A percentile compares a stretch with the other conserved stretches of the same genome.
Conservation (phyloP, 2,329 filamentous ascomycete genomes). For the Escovopsis sp. region DNA sequence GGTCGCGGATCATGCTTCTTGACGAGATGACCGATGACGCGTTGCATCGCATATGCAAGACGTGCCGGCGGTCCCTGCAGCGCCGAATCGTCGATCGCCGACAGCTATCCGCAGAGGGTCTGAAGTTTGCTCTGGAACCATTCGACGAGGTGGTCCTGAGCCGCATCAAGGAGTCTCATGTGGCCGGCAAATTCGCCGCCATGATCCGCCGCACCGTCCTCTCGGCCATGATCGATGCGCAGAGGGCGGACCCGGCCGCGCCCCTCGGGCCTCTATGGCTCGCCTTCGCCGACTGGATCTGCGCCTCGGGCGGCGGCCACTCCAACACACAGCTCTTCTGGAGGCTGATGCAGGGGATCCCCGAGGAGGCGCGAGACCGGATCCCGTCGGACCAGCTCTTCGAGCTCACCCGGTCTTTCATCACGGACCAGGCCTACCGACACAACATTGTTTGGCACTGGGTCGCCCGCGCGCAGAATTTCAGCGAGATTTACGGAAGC, state of each 20-base stretch:
- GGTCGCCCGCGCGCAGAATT: constrained; percentile 7
- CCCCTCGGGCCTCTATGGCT: constrained; percentile 8
- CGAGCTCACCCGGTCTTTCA: constrained; percentile 5
- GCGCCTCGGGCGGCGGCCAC: constrained; percentile 2
- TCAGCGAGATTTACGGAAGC: constrained; percentile 6
- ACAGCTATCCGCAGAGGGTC: constrained; percentile 5
- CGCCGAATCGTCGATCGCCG: constrained; percentile 6
- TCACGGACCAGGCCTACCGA: constrained; percentile 8
- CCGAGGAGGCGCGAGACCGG: constrained; percentile 5
- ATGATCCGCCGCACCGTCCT: constrained; percentile 10
- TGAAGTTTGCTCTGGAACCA: constrained; percentile 8
- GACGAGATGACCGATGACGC: constrained; percentile 1
- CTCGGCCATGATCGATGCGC: constrained; percentile 6
- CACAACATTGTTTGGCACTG: constrained; percentile 7
- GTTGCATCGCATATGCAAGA: constrained; percentile 3
- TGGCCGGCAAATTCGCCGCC: constrained; percentile 6
- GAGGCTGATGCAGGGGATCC: constrained; percentile 8
- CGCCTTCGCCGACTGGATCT: constrained; percentile 5
- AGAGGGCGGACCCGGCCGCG: constrained; percentile 1
- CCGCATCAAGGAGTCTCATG: constrained; percentile 5
- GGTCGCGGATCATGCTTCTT: constrained; percentile 4
- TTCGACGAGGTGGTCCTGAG: constrained; percentile 7
- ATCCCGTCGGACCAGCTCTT: constrained; percentile 6
- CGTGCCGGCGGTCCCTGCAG: constrained; percentile 6
- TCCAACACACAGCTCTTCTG: constrained; percentile 9